phyloP scores from a whole-genome alignment of 2,329 filamentous ascomycete genomes.

The Ophiostoma ulmi region DNA sequence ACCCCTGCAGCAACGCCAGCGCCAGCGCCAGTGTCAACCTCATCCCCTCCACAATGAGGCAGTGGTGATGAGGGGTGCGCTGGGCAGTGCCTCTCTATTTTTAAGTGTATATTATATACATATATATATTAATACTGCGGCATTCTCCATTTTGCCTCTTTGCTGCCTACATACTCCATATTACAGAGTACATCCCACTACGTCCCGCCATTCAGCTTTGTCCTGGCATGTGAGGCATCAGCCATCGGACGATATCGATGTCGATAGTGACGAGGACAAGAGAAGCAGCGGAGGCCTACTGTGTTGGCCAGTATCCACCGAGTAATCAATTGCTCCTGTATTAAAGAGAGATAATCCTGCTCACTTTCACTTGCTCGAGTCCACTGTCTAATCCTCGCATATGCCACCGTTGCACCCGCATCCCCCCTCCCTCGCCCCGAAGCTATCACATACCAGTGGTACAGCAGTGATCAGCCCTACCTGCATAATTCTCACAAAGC shows the following conservation, averaged over 20 bases:
- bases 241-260: background rate
- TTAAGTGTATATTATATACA: background rate
- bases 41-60: slow-evolving; percentile 8
- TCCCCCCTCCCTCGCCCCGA: background rate
- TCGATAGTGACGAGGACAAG: background rate
- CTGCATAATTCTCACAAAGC: background rate
- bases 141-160: background rate
- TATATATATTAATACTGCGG: background rate
- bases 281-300: background rate
- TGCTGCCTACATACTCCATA: background rate
- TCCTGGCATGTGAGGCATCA: background rate
- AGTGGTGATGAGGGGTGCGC: slow-evolving; percentile 13
- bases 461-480: slow-evolving; percentile 4
- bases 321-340: background rate
- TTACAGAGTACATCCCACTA: background rate
- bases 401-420: background rate
- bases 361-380: background rate
- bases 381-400: background rate
- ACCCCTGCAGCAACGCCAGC: background rate
- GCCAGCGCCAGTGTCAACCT: background rate
- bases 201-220: background rate
- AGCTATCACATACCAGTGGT: background rate
- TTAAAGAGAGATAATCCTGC: background rate
- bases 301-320: background rate
- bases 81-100: slow-evolving; percentile 3